Conservation (phyloP, 108 stramenopile genomes). For the Fistulifera pelliculosa region DNA sequence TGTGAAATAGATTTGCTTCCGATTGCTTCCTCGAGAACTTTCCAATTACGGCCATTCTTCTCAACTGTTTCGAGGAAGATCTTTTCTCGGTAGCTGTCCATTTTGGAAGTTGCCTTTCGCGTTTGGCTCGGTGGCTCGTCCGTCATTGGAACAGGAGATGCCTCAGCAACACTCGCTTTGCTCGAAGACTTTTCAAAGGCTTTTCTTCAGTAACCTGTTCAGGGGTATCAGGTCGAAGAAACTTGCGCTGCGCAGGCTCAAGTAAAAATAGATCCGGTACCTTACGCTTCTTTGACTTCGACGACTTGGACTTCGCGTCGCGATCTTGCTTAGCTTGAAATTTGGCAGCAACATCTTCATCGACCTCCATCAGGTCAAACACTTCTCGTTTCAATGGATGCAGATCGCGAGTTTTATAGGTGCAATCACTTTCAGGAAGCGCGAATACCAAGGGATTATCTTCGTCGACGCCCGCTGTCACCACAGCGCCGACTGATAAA, state of each 20-base stretch:
- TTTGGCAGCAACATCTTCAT: slow-evolving; percentile 5
- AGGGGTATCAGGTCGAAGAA: neutral
- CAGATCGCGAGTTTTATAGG: slow-evolving; percentile 41
- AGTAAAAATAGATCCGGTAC: neutral
- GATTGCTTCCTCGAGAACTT: slow-evolving; percentile 44
- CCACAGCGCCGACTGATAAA: slow-evolving; percentile 56
- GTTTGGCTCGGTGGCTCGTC: neutral
- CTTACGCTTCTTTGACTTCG: neutral
- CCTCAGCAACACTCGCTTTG: neutral
- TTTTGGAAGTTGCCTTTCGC: slow-evolving; percentile 25
- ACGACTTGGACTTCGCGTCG: neutral
- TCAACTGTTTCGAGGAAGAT: slow-evolving; percentile 68
- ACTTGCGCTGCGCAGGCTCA: slow-evolving; percentile 4
- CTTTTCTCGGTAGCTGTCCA: slow-evolving; percentile 70
- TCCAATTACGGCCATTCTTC: slow-evolving; percentile 68
- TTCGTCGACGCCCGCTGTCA: slow-evolving; percentile 46
- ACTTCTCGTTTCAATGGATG: slow-evolving; percentile 67
- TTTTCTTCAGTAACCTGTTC: slow-evolving; percentile 2
- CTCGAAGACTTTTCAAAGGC: slow-evolving; percentile 1
- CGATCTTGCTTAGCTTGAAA: slow-evolving; percentile 7
- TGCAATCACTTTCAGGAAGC: slow-evolving; percentile 48
- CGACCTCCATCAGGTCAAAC: slow-evolving; percentile 20
- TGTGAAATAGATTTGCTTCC: slow-evolving; percentile 65
- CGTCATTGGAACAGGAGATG: neutral
- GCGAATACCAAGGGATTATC: slow-evolving; percentile 62